Evolutionary conservation across 495 filamentous ascomycete genomes (phyloP).

Genomic region (Neurospora pannonica): DNA sequence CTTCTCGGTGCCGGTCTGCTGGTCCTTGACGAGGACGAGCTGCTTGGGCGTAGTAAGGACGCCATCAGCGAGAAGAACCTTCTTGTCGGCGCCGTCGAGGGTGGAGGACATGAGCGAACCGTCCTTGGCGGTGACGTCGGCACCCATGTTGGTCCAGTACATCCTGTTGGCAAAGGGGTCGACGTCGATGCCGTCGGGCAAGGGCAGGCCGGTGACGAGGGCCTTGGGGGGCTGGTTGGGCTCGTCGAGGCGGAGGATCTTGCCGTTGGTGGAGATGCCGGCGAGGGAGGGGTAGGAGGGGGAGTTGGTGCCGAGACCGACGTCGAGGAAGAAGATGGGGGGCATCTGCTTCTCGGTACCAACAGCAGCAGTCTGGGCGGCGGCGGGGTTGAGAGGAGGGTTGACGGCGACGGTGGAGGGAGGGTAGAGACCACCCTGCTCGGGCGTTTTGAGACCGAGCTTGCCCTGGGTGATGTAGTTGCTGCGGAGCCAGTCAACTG

Average conservation of each 20-base stretch:
- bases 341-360: not conserved
- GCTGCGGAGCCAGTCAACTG: conserved; percentile 25
- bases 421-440: conserved; percentile 2
- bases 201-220: conserved; percentile 22
- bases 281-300: not conserved
- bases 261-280: conserved; percentile 1
- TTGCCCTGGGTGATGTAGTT: conserved; percentile 28
- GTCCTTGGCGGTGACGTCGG: conserved; percentile 18
- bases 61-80: conserved; percentile 20
- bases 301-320: conserved; percentile 8
- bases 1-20: not conserved
- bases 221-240: not conserved
- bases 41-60: conserved; percentile 47
- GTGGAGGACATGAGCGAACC: conserved; percentile 33
- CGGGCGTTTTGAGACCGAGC: conserved; percentile 8
- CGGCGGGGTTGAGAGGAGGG: not conserved
- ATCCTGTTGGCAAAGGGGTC: conserved; percentile 24
- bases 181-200: conserved; percentile 43
- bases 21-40: conserved; percentile 23
- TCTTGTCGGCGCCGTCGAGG: conserved; percentile 32
- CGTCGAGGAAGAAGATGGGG: conserved; percentile 7
- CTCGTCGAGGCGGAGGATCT: conserved; percentile 4
- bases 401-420: not conserved
- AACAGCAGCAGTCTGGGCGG: not conserved
- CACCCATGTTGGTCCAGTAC: conserved; percentile 49